Evolutionary conservation across 148 eudicot species (phyloP), one percentile per base, ranked within the genome.

Genomic region (Suaeda aralocaspica): DNA sequence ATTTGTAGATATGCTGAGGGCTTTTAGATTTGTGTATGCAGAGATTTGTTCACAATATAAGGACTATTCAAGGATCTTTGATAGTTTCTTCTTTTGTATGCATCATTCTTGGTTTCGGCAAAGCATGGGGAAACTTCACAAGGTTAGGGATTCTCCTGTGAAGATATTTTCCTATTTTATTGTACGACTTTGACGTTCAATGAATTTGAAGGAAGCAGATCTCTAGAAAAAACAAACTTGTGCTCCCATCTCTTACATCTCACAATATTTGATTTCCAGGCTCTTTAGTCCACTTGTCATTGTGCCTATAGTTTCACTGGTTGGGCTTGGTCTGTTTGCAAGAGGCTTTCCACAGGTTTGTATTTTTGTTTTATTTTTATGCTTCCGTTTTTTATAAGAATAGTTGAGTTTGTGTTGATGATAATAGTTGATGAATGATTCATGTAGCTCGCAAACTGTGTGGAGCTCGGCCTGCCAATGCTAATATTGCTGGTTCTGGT

Each of bases 391-490:
- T n/a, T n/a, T n/a, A n/a, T n/a, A 26, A 24, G 29, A 44, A 60
- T 30, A 15, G 68, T 39, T 72, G 19, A 45, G 15, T 22, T 68
- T 68, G 0, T 3, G 56, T 9, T 11, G 9, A 67, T 18, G 25
- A 22, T 65, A 39, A 42, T 59, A 58, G 22, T 57, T 79, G n/a
- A 28, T 57, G 25, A 70, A 53, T 71, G 29, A 18, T 49, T 65
- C 29, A 24, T 66, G 62, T 82, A 94, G 98, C 83, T 94, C 51
- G 98, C 77, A 14, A 86, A 86, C 33, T 94, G 98, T 73, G 86
- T 89, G 51, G 96, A 91, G 84, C 82, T 94, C 60, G 98, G 98
- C 61, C 78, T 94, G 74, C 97, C 92, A 34, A 91, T 88, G 91
- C 77, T 94, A 61, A 70, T 94, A 70, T 71, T 91, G 59, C 79